phyloP scores from a whole-genome alignment of 192 early-diverging fungal species.

The Coemansia reversa region DNA sequence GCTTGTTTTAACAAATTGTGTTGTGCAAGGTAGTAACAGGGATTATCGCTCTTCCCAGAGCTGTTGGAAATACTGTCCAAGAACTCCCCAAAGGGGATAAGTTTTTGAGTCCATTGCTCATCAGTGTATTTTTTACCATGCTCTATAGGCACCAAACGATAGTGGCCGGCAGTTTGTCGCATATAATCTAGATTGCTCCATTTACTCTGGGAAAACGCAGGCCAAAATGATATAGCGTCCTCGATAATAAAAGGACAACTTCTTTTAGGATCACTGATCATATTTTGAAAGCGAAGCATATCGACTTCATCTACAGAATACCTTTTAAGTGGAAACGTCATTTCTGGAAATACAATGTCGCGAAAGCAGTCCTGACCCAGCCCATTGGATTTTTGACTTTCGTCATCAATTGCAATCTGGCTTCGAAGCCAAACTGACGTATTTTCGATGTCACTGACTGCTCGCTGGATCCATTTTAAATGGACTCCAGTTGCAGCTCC shows the following conservation, averaged over 20 bases:
- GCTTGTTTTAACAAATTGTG: conserved; percentile 82
- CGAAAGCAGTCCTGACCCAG: neutral
- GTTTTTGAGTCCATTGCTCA: conserved; percentile 67
- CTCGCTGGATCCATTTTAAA: conserved; percentile 24
- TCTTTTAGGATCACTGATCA: conserved; percentile 3
- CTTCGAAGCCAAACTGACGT: neutral
- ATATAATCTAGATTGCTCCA: conserved; percentile 69
- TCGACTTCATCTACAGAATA: conserved; percentile 12
- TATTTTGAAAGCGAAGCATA: conserved; percentile 13
- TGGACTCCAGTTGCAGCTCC: conserved; percentile 7
- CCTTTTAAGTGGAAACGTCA: conserved; percentile 5
- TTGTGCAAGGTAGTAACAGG: conserved; percentile 77
- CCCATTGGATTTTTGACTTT: neutral
- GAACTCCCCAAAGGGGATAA: conserved; percentile 73
- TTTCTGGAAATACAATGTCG: neutral
- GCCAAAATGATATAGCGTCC: conserved; percentile 33
- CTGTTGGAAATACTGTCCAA: conserved; percentile 43
- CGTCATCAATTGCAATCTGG: neutral
- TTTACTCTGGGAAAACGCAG: conserved; percentile 35
- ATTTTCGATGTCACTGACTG: conserved; percentile 13
- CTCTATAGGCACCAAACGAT: conserved; percentile 81
- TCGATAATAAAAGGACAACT: conserved; percentile 31
- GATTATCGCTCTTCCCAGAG: neutral
- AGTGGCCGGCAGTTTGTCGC: conserved; percentile 55
- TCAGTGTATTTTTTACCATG: conserved; percentile 79